phyloP scores from a whole-genome alignment of 1,284 basidiomycete genomes.

The Malassezia dermatis region DNA sequence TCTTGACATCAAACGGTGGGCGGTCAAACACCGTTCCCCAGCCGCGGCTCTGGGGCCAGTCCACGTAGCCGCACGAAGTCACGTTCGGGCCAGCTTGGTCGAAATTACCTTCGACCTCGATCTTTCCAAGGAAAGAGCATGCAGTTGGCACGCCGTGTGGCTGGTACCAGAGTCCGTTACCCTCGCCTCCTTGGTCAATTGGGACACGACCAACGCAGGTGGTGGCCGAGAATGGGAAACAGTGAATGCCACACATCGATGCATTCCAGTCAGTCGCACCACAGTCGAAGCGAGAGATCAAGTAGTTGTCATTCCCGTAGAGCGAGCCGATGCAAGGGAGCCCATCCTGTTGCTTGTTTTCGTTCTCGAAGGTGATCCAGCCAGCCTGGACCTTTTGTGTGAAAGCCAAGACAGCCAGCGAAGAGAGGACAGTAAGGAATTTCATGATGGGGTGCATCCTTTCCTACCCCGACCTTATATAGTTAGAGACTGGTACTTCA shows the following conservation, averaged over 20 bases:
- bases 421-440: neutral
- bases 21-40: constrained; percentile 9
- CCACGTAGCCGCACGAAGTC: constrained; percentile 11
- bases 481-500: neutral
- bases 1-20: neutral
- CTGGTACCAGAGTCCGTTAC: constrained; percentile 9
- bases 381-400: neutral
- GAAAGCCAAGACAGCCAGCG: neutral
- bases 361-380: constrained; percentile 16
- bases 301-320: constrained; percentile 15
- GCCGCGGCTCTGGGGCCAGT: constrained; percentile 12
- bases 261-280: constrained; percentile 11
- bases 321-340: constrained; percentile 9
- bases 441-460: neutral
- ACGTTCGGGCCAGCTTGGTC: neutral
- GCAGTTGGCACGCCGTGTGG: constrained; percentile 1
- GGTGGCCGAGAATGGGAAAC: constrained; percentile 12
- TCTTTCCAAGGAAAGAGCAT: constrained; percentile 8
- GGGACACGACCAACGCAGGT: constrained; percentile 7
- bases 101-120: neutral
- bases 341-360: constrained; percentile 3
- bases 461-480: neutral
- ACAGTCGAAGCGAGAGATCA: constrained; percentile 15
- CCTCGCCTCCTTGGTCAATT: neutral
- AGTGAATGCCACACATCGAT: constrained; percentile 14